Percentiles rank a stretch among this genome's conserved stretches.
phyloP scores from a whole-genome alignment of 2,329 filamentous ascomycete genomes.

The Colletotrichum brevisporum region DNA sequence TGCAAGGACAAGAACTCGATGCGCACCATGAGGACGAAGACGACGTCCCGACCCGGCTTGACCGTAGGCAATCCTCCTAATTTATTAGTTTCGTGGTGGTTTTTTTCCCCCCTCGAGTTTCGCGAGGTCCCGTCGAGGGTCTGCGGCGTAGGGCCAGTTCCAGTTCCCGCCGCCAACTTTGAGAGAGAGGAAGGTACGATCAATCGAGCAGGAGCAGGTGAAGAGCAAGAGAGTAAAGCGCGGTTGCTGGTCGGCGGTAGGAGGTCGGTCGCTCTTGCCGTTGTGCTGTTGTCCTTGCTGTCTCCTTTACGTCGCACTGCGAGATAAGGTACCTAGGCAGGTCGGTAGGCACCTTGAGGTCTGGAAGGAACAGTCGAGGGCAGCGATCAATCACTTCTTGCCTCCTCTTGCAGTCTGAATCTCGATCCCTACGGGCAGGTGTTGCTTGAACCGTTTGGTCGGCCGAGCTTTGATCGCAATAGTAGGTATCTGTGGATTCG shows the following conservation, averaged over 20 bases:
- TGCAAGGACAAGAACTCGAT: background rate
- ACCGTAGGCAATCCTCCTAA: background rate
- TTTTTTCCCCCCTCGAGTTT: too few species aligned
- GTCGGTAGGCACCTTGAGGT: too few species aligned
- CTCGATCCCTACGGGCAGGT: constrained; percentile 2
- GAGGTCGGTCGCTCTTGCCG: too few species aligned
- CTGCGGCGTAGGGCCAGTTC: too few species aligned
- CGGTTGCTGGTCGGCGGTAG: too few species aligned
- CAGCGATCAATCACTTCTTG: background rate
- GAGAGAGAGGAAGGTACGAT: too few species aligned
- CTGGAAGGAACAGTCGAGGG: constrained; percentile 4
- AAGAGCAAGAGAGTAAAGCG: too few species aligned
- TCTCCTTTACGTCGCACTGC: background rate
- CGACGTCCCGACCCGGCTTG: constrained; percentile 7
- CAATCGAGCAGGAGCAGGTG: too few species aligned
- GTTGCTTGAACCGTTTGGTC: constrained; percentile 7
- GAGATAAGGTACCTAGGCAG: too few species aligned
- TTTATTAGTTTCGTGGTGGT: background rate
- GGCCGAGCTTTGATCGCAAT: too few species aligned
- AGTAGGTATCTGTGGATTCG: background rate
- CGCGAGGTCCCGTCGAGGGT: too few species aligned
- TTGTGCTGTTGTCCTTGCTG: background rate
- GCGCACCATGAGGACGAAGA: constrained; percentile 37
- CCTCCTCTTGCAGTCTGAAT: constrained; percentile 2
- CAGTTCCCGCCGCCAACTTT: too few species aligned